Conservation (phyloP, 2,329 filamentous ascomycete genomes). For the Colletotrichum liriopes region DNA sequence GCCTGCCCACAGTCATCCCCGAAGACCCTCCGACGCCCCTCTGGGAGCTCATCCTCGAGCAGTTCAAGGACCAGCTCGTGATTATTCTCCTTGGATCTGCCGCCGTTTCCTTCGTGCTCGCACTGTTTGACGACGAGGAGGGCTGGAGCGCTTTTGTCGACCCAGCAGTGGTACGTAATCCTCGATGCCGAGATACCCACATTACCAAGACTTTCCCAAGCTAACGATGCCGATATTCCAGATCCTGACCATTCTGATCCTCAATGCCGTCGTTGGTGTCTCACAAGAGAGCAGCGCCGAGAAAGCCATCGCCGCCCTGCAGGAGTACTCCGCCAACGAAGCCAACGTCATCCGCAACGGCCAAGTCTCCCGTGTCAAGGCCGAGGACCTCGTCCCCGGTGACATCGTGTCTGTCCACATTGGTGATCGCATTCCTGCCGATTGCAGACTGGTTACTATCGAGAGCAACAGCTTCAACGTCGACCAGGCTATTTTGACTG, state of each 20-base stretch:
- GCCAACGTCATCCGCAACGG: conserved; percentile 94
- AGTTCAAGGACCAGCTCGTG: conserved; percentile 99
- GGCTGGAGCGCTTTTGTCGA: conserved; percentile 99
- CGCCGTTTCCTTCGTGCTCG: conserved; percentile 92
- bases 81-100: conserved; percentile 95
- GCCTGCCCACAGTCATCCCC: conserved; percentile 64
- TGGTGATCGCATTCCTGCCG: conserved; percentile 93
- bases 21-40: conserved; percentile 97
- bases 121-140: conserved; percentile 92
- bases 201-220: conserved; percentile 33
- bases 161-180: conserved; percentile 84
- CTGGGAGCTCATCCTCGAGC: conserved; percentile 97
- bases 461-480: conserved; percentile 98
- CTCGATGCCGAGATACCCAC: conserved; percentile 31
- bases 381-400: conserved; percentile 96
- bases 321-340: conserved; percentile 99
- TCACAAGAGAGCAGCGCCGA: conserved; percentile 99
- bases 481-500: conserved; percentile 96
- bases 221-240: conserved; percentile 55
- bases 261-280: conserved; percentile 97
- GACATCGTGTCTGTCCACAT: conserved; percentile 91
- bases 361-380: conserved; percentile 85
- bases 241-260: conserved; percentile 96
- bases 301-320: conserved; percentile 96
- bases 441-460: conserved; percentile 90